Percentiles rank a stretch among this genome's conserved stretches.
These are phyloP conservation scores for Amauroascus verrucosus DNA, from an alignment of 2,329 filamentous ascomycete genomes.

Conservation along the genomic window DNA sequence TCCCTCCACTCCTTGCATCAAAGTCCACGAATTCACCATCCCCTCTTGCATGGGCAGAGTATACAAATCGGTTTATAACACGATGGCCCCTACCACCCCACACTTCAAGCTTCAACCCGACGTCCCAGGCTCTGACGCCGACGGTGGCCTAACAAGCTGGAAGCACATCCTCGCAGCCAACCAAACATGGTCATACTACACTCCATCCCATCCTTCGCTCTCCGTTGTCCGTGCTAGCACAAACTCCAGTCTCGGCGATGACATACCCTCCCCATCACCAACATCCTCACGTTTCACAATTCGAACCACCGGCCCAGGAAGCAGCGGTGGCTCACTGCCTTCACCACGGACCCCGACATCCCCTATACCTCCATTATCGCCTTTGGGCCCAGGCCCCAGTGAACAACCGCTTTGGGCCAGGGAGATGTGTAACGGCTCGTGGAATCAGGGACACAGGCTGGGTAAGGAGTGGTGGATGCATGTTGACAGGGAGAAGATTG, in stretches of 20 bases:
- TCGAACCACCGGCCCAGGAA: slow-evolving; percentile 11
- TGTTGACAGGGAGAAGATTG: slow-evolving; percentile 33
- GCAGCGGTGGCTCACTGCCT: slow-evolving; percentile 16
- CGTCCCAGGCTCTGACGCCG: slow-evolving; percentile 33
- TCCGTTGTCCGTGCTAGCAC: slow-evolving; percentile 14
- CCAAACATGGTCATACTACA: slow-evolving; percentile 31
- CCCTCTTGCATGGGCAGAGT: slow-evolving; percentile 35
- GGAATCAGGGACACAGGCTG: slow-evolving; percentile 32
- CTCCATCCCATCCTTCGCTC: slow-evolving; percentile 29
- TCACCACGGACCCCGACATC: slow-evolving; percentile 17
- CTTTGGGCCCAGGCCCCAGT: slow-evolving; percentile 15
- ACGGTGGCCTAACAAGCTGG: slow-evolving; percentile 38
- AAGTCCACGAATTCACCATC: slow-evolving; percentile 34
- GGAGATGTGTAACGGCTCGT: slow-evolving; percentile 36
- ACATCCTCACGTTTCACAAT: slow-evolving; percentile 15
- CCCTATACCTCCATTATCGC: slow-evolving; percentile 13
- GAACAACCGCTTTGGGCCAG: slow-evolving; percentile 32
- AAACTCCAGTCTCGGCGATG: slow-evolving; percentile 12
- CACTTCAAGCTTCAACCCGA: slow-evolving; percentile 35
- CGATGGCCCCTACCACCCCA: slow-evolving; percentile 21
- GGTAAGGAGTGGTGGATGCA: slow-evolving; percentile 39
- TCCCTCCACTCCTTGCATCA: slow-evolving; percentile 18
- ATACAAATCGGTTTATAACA: slow-evolving; percentile 5
- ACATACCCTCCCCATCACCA: slow-evolving; percentile 12
- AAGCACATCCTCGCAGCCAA: slow-evolving; percentile 35